These are phyloP conservation scores for Breynia disticha DNA, from an alignment of 441 rosid genomes.

Conservation along the genomic window DNA sequence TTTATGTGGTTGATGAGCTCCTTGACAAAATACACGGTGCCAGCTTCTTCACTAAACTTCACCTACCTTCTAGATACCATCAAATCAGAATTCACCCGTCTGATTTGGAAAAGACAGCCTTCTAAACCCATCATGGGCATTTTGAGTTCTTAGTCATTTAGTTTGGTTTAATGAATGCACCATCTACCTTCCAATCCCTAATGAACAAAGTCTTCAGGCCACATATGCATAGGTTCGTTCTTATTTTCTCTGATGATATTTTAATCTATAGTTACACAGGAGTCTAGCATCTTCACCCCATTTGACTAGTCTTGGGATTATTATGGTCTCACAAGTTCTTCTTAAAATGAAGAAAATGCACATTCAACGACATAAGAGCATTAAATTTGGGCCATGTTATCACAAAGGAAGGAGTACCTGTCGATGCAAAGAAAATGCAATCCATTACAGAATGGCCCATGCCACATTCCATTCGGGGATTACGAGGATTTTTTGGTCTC, in stretches of 20 bases:
- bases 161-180: background rate
- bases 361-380: background rate
- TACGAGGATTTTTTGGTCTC: too few relatives aligned
- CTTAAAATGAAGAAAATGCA: background rate
- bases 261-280: background rate
- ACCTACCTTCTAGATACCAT: background rate
- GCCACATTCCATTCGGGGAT: too few relatives aligned
- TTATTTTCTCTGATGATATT: conserved; percentile 3
- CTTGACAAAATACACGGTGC: background rate
- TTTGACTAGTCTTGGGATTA: background rate
- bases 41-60: background rate
- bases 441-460: too few relatives aligned
- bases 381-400: background rate
- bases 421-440: too few relatives aligned
- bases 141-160: background rate
- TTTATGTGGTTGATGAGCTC: background rate
- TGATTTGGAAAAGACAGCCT: background rate
- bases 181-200: background rate
- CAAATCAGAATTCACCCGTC: background rate
- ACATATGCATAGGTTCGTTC: background rate
- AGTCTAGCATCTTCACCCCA: background rate
- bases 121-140: background rate
- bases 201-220: background rate
- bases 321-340: too few relatives aligned
- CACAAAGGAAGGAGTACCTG: too few relatives aligned